Evolutionary conservation across 176 grass and related monocot species (phyloP), one percentile per base, ranked within the genome.

Genomic region (Oryza australiensis): DNA sequence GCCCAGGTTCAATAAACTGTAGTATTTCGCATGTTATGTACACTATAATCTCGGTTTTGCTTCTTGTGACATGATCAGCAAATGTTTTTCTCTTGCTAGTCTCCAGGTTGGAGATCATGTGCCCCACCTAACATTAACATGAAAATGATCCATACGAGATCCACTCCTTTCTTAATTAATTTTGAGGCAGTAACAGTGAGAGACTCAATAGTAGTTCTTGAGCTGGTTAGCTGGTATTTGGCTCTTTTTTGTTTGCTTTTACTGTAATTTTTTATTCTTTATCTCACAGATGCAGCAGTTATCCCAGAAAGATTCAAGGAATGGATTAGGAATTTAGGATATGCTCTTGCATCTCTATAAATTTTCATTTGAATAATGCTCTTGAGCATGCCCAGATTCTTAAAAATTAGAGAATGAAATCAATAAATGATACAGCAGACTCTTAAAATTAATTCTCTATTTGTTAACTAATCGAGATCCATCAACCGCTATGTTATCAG

Each of bases 1-100:
- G 45, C 48, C 26, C 16, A 51, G 35, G 22, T 74, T 33, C 1
- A 88, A 68, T 79, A 84, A 84, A 74, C 29, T 85, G 26, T 78
- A 55, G 62, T 10, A 43, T 29, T 9, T 26, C 59, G n/a, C 13
- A 26, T 41, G 30, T 42, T 59, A 42, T 83, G 73, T 64, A 15
- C 49, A 29, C 15, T 46, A 32, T 42, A 7, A 22, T 73, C 41
- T 16, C 7, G 8, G 14, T 8, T 7, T 8, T 7, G 18, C 27
- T 18, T 53, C n/a, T 42, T 41, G 11, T 75, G 69, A 11, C 24
- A 3, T 30, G 23, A 22, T 64, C 20, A 18, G n/a, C 10, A 69
- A 57, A 20, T 51, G n/a, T 35, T 22, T 28, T n/a, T 20, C 0
- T 55, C 33, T 70, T 53, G 18, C 41, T 49, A 13, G 68, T 5